Conservation (phyloP, 495 filamentous ascomycete genomes). For the Cercophora sp. region DNA sequence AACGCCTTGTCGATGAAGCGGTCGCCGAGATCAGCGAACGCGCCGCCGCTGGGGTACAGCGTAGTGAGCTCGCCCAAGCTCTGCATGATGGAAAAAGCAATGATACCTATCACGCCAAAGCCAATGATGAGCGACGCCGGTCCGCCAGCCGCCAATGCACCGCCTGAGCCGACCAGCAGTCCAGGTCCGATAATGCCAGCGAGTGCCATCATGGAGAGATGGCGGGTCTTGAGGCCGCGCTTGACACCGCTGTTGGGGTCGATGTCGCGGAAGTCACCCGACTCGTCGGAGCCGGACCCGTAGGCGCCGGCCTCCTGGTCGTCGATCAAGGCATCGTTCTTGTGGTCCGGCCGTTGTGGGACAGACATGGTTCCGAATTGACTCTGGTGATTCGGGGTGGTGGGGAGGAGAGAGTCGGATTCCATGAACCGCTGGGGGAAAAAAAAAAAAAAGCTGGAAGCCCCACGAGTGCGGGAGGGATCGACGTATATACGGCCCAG, state of each 20-base stretch:
- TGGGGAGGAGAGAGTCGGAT: too few species aligned
- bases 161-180: constrained; percentile 55
- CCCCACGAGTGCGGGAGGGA: too few species aligned
- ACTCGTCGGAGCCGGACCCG: constrained; percentile 14
- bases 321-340: too few species aligned
- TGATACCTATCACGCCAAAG: constrained; percentile 61
- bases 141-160: constrained; percentile 56
- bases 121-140: constrained; percentile 62
- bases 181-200: constrained; percentile 56
- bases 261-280: constrained; percentile 40
- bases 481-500: too few species aligned
- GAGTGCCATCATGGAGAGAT: constrained; percentile 69
- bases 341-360: too few species aligned
- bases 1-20: constrained; percentile 72
- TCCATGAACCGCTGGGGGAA: too few species aligned
- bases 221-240: constrained; percentile 61
- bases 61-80: constrained; percentile 67
- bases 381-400: too few species aligned
- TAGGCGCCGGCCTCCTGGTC: too few species aligned
- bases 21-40: constrained; percentile 58
- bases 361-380: too few species aligned
- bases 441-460: too few species aligned
- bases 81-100: constrained; percentile 61
- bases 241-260: constrained; percentile 48
- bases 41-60: constrained; percentile 63